Percentiles rank a stretch among this genome's conserved stretches.
phyloP scores from a whole-genome alignment of 2,329 filamentous ascomycete genomes.

The Diaporthe sp. region DNA sequence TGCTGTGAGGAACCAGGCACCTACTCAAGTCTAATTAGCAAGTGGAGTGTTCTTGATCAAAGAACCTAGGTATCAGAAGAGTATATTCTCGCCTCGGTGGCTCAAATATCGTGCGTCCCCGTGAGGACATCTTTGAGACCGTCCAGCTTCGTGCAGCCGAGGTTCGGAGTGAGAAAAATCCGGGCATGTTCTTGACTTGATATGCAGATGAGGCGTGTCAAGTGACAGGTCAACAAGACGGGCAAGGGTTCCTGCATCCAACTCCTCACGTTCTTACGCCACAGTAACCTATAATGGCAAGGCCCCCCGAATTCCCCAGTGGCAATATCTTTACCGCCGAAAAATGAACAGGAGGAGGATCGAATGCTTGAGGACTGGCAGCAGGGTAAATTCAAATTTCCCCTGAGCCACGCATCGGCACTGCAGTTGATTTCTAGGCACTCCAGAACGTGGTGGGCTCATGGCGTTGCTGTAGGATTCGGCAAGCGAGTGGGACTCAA shows the following conservation, averaged over 20 bases:
- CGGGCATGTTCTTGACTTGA: background rate
- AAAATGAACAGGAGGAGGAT: background rate
- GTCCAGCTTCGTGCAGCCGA: background rate
- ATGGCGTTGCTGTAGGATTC: background rate
- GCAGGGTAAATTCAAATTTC: background rate
- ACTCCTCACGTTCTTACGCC: conserved; percentile 4
- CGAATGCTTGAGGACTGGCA: background rate
- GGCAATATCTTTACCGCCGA: background rate
- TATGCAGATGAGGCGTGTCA: background rate
- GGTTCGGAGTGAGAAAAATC: background rate
- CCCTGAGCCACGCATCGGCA: background rate
- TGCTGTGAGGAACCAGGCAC: background rate
- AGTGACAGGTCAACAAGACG: background rate
- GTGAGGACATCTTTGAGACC: background rate
- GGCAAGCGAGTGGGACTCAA: background rate
- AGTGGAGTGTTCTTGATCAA: background rate
- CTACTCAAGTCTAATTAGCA: accelerated
- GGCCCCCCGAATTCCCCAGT: background rate
- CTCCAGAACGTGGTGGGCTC: background rate
- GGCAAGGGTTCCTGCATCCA: background rate
- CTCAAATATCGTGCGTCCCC: too few species aligned
- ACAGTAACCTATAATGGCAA: background rate
- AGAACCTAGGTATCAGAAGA: too few species aligned
- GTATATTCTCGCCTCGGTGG: background rate
- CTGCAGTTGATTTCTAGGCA: too few species aligned